Conservation (phyloP, 1,139 yeast genomes). For the Suhomyces atakaporum region DNA sequence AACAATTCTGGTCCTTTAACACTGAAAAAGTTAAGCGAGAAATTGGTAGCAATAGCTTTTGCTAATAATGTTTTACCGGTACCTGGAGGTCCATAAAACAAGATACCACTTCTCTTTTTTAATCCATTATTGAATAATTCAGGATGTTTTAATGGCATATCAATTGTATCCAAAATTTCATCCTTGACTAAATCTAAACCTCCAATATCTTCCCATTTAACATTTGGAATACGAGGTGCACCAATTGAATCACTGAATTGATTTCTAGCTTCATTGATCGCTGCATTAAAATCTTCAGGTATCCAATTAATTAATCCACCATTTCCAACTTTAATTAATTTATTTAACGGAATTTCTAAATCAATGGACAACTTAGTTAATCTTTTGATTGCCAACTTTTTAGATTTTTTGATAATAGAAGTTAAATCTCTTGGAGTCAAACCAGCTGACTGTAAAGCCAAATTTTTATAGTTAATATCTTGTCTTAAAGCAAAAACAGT, state of each 20-base stretch:
- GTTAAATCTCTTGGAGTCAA: slow-evolving; percentile 81
- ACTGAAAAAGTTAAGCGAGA: slow-evolving; percentile 88
- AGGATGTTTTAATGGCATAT: slow-evolving; percentile 92
- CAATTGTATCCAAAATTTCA: slow-evolving; percentile 92
- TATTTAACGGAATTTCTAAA: slow-evolving; percentile 21
- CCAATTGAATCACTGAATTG: slow-evolving; percentile 94
- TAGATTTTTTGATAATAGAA: slow-evolving; percentile 70
- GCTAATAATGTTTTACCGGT: slow-evolving; percentile 95
- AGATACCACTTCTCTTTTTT: slow-evolving; percentile 89
- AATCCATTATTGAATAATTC: slow-evolving; percentile 84
- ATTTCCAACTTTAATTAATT: slow-evolving; percentile 38
- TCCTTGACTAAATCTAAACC: slow-evolving; percentile 87
- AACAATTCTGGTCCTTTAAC: slow-evolving; percentile 95
- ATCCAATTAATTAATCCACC: slow-evolving; percentile 59
- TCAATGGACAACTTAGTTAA: slow-evolving; percentile 30
- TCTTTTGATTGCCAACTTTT: slow-evolving; percentile 57
- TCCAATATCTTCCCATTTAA: slow-evolving; percentile 94
- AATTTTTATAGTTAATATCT: slow-evolving; percentile 59
- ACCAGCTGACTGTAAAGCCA: slow-evolving; percentile 91
- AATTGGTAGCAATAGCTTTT: slow-evolving; percentile 94
- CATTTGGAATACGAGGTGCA: slow-evolving; percentile 94
- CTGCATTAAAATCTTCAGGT: slow-evolving; percentile 66
- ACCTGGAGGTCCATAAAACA: slow-evolving; percentile 98
- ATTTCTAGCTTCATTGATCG: slow-evolving; percentile 81
- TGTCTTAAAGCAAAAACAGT: slow-evolving; percentile 32